phyloP scores from a whole-genome alignment of 2,329 filamentous ascomycete genomes.

The Colletotrichum tofieldiae region DNA sequence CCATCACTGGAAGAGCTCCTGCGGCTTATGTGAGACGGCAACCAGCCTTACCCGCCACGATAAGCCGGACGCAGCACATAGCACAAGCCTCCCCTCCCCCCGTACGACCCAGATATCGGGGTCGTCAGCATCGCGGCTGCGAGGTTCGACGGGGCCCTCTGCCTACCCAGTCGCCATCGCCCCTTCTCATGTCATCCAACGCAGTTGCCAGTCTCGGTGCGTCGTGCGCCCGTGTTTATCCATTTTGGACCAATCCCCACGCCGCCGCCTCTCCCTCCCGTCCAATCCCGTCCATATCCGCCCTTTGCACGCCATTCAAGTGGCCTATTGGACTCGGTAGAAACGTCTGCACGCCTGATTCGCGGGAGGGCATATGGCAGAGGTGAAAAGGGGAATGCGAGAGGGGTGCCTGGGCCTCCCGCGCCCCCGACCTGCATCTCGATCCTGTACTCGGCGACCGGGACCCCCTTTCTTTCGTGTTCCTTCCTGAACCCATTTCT shows the following conservation, averaged over 20 bases:
- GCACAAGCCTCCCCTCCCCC: neutral
- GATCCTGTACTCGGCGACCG: slow-evolving; percentile 33
- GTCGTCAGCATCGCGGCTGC: neutral
- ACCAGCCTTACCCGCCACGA: slow-evolving; percentile 2
- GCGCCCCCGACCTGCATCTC: slow-evolving; percentile 34
- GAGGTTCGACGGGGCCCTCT: neutral
- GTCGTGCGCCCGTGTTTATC: neutral
- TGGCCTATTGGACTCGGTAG: neutral
- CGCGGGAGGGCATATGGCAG: neutral
- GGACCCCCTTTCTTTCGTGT: neutral
- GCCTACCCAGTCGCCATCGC: neutral
- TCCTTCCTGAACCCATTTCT: neutral
- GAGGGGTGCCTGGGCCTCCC: slow-evolving; percentile 14
- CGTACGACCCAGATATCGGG: slow-evolving; percentile 2
- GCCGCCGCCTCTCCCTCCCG: neutral
- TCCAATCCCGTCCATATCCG: slow-evolving; percentile 4
- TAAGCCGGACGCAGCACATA: neutral
- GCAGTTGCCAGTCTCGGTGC: neutral
- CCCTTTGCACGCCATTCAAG: neutral
- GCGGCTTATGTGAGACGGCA: neutral
- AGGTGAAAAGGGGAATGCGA: neutral
- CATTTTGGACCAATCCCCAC: neutral
- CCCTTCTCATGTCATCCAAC: neutral
- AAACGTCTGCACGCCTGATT: neutral
- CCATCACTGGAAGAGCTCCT: neutral